Evolutionary conservation across 148 eudicot species (phyloP).

Genomic region (Camellia japonica): DNA sequence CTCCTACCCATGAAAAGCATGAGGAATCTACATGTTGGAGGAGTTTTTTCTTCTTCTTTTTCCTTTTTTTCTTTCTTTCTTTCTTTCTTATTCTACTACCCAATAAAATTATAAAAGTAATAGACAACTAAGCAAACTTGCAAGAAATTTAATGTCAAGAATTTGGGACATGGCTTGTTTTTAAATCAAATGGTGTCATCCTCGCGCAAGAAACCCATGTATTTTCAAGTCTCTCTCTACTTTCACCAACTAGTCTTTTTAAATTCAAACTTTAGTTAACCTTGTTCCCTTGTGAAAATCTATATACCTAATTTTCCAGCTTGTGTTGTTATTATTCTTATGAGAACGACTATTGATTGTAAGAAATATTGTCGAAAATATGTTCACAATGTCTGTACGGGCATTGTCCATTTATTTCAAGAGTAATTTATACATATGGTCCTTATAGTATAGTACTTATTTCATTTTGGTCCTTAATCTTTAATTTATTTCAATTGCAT

Average conservation of each 20-base stretch:
- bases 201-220: conserved; percentile 3
- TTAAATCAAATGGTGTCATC: not conserved
- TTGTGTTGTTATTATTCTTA: not conserved
- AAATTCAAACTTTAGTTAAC: conserved; percentile 33
- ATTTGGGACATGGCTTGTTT: not conserved
- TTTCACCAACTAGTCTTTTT: conserved; percentile 40
- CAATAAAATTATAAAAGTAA: too few species aligned
- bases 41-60: too few species aligned
- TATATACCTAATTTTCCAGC: conserved; percentile 16
- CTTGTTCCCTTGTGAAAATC: conserved; percentile 23
- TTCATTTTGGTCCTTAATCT: too few species aligned
- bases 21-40: not conserved
- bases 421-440: too few species aligned
- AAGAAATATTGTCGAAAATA: conserved; percentile 26
- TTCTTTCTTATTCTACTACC: too few species aligned
- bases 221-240: conserved; percentile 10
- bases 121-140: conserved; percentile 6
- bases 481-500: too few species aligned
- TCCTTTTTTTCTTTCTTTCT: too few species aligned
- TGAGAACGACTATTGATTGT: conserved; percentile 12
- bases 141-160: not conserved
- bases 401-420: not conserved
- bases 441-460: too few species aligned
- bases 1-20: conserved; percentile 1
- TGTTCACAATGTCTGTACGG: conserved; percentile 23